Conservation (phyloP, 2,329 filamentous ascomycete genomes). For the Annulohypoxylon truncatum region DNA sequence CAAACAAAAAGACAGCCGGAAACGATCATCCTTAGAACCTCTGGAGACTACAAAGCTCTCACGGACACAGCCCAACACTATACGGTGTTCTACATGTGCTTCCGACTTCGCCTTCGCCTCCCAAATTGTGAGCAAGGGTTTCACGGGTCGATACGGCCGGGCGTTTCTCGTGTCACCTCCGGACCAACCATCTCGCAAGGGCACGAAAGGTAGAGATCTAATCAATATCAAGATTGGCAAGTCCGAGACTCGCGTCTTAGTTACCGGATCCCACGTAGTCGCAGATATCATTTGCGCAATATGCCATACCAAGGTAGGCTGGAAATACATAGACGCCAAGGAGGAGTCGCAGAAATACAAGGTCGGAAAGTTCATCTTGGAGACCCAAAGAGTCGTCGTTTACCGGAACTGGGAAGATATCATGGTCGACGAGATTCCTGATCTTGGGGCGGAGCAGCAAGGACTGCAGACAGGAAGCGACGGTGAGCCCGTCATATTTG, state of each 20-base stretch:
- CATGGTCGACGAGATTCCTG: slow-evolving; percentile 40
- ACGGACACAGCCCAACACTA: slow-evolving; percentile 63
- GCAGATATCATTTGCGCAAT: slow-evolving; percentile 70
- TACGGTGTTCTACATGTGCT: slow-evolving; percentile 69
- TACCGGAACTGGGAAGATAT: slow-evolving; percentile 66
- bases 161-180: slow-evolving; percentile 68
- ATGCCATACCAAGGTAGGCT: slow-evolving; percentile 69
- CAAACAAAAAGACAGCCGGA: slow-evolving; percentile 30
- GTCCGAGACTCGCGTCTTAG: slow-evolving; percentile 66
- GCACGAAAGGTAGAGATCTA: slow-evolving; percentile 49
- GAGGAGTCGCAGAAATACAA: slow-evolving; percentile 73
- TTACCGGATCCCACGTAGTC: slow-evolving; percentile 72
- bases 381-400: slow-evolving; percentile 67
- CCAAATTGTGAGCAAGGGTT: slow-evolving; percentile 74
- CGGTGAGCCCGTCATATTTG: slow-evolving; percentile 61
- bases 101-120: slow-evolving; percentile 70
- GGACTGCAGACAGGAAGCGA: slow-evolving; percentile 22
- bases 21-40: slow-evolving; percentile 26
- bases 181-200: slow-evolving; percentile 32
- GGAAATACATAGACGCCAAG: slow-evolving; percentile 75
- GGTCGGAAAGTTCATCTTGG: slow-evolving; percentile 75
- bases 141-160: slow-evolving; percentile 73
- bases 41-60: slow-evolving; percentile 50
- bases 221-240: slow-evolving; percentile 67
- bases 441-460: slow-evolving; percentile 39